Evolutionary conservation across 1,284 basidiomycete species (phyloP).

Genomic region (Waitea zeae): DNA sequence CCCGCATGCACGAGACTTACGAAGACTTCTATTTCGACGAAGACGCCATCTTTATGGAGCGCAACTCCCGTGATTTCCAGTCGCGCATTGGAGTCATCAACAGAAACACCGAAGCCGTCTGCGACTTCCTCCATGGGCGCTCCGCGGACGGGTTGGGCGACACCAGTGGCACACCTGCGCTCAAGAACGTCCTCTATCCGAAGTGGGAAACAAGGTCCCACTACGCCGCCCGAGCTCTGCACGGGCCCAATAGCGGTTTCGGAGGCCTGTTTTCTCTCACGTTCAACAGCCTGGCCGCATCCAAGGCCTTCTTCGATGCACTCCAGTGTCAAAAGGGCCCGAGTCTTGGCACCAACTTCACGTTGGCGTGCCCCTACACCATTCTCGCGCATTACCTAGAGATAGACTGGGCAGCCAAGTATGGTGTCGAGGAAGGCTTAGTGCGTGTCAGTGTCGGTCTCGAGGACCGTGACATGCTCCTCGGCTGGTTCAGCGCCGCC

Average conservation of each 20-base stretch:
- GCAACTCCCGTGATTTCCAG: constrained; percentile 89
- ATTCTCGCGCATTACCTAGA: constrained; percentile 88
- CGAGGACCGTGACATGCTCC: constrained; percentile 55
- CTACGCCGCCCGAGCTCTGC: constrained; percentile 27
- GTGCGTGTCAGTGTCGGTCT: constrained; percentile 86
- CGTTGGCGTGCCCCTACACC: constrained; percentile 84
- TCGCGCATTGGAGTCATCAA: constrained; percentile 69
- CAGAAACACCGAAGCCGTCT: constrained; percentile 68
- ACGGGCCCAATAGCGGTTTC: constrained; percentile 36
- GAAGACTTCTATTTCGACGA: constrained; percentile 86
- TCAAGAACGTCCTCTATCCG: constrained; percentile 86
- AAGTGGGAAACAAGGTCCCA: constrained; percentile 62
- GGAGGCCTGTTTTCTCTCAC: constrained; percentile 90
- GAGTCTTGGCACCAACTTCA: constrained; percentile 91
- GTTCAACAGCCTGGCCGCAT: constrained; percentile 55
- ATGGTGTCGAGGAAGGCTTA: constrained; percentile 73
- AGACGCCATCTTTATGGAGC: constrained; percentile 94
- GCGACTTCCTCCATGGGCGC: constrained; percentile 56
- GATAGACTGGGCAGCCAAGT: constrained; percentile 80
- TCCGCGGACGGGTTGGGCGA: constrained; percentile 23
- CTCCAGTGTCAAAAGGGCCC: constrained; percentile 84
- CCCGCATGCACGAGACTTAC: constrained; percentile 40
- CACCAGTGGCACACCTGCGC: constrained; percentile 20
- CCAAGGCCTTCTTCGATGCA: constrained; percentile 76
- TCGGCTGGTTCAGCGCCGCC: constrained; percentile 47